Base-by-base conservation (phyloP, 345 rosid genomes). In the Populus alba region DNA sequence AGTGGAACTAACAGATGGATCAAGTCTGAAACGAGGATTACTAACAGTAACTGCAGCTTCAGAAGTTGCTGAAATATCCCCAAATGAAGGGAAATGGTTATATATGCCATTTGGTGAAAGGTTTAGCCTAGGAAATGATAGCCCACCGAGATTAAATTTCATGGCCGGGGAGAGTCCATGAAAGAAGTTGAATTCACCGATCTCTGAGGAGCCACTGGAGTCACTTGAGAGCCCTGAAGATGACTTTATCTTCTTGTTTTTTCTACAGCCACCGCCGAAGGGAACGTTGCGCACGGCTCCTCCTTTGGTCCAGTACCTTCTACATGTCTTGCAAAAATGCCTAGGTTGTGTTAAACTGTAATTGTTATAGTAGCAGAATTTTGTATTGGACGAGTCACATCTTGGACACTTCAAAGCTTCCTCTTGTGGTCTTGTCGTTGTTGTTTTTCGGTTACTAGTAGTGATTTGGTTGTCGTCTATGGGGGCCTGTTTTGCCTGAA, bases 111-210 rank as follows among this genome's bases (percentile, higher is more conserved):
- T 47, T 0, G 88, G 71, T 17, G 90, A 69, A 66, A 87, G 83
- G 82, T 82, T 81, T 35, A 84, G 53, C 66, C 81, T 82, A 25
- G 92, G 89, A 75, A 86, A 90, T 63, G 91, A 85, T 31, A 92
- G 81, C 20, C 93, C 89, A 11, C 93, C 85, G 13, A 92, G 91
- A 71, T 93, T 92, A 77, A 90, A 94, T 82, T 93, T 97, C 88
- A 92, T 81, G 38, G 93, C 86, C 1, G 95, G 92, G 8, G 96
- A 73, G 51, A 89, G 75, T 0, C 91, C 89, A 29, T 80, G 86
- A 79, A 92, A 92, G 88, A 88, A 90, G 80, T 87, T 94, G 68
- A 91, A 79, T 5, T 94, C 92, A 41, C 89, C 88, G 33, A 93
- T 81, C 72, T 86, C 77, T 0, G 90, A 84, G 63, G 91, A 86